A percentile compares a stretch with the other conserved stretches of the same genome.
Evolutionary conservation across 805 yeast species (phyloP).

Genomic region (Zygotorulaspora chibaensis): DNA sequence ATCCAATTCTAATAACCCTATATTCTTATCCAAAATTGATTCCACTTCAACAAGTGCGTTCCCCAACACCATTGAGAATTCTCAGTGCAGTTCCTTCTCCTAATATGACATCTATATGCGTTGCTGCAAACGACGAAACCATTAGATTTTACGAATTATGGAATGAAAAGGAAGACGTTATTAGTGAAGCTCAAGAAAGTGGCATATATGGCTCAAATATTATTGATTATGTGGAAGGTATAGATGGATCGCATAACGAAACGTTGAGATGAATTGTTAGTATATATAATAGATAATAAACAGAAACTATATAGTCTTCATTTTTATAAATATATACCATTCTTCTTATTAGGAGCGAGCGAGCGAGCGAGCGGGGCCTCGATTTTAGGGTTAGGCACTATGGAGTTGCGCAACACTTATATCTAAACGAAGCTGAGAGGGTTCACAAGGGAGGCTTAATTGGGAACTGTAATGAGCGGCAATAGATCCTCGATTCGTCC

Average conservation of each 20-base stretch:
- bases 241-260: conserved; percentile 21
- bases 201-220: conserved; percentile 54
- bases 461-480: not conserved
- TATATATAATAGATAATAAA: not conserved
- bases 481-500: not conserved
- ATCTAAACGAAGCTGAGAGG: not conserved
- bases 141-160: conserved; percentile 72
- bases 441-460: not conserved
- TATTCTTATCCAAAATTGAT: conserved; percentile 66
- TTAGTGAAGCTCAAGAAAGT: conserved; percentile 38
- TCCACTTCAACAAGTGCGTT: conserved; percentile 45
- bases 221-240: conserved; percentile 57
- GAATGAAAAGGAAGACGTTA: conserved; percentile 41
- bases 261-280: conserved; percentile 7
- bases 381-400: no score
- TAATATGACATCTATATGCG: conserved; percentile 56
- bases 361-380: not conserved
- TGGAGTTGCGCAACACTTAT: not conserved
- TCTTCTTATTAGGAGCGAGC: not conserved
- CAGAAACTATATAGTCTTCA: not conserved
- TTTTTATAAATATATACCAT: not conserved
- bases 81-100: conserved; percentile 67
- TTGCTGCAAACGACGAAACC: conserved; percentile 75
- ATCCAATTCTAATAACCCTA: conserved; percentile 51
- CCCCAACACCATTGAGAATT: conserved; percentile 51